Conservation (phyloP, 768 basidiomycete genomes). For the Rubroboletus pulcherrimus region DNA sequence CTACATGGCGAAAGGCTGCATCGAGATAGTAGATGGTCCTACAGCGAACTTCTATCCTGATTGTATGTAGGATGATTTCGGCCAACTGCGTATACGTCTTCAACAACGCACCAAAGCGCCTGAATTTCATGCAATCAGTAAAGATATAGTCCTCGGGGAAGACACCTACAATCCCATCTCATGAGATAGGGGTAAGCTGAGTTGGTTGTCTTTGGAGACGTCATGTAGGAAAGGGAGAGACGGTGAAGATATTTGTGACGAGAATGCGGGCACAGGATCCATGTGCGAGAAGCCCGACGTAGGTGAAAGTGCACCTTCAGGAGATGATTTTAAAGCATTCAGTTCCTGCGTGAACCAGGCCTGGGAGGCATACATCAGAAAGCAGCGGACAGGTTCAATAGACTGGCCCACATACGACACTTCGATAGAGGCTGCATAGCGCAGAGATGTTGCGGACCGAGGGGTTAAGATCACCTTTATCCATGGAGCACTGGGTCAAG, state of each 20-base stretch:
- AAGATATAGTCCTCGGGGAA: not conserved
- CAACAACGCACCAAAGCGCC: slow-evolving; percentile 87
- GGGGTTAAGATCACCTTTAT: slow-evolving; percentile 62
- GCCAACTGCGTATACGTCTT: slow-evolving; percentile 90
- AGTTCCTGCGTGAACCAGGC: slow-evolving; percentile 83
- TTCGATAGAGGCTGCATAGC: slow-evolving; percentile 78
- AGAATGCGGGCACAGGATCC: slow-evolving; percentile 44
- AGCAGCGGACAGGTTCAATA: not conserved
- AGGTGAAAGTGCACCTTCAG: slow-evolving; percentile 49
- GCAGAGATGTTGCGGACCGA: slow-evolving; percentile 70
- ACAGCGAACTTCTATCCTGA: slow-evolving; percentile 85
- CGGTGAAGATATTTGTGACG: slow-evolving; percentile 43
- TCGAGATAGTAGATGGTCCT: slow-evolving; percentile 78
- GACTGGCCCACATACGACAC: slow-evolving; percentile 58
- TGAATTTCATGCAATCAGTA: slow-evolving; percentile 30
- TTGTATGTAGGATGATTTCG: slow-evolving; percentile 79
- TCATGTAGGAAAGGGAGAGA: slow-evolving; percentile 42
- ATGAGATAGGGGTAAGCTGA: slow-evolving; percentile 73
- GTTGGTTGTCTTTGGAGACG: slow-evolving; percentile 39
- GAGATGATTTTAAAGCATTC: slow-evolving; percentile 56
- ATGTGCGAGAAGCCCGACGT: slow-evolving; percentile 42
- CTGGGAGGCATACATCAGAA: slow-evolving; percentile 36
- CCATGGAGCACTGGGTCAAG: slow-evolving; percentile 51
- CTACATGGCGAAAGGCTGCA: slow-evolving; percentile 71
- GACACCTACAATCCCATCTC: slow-evolving; percentile 83